A percentile compares a stretch with the other conserved stretches of the same genome.
Evolutionary conservation across 2,329 filamentous ascomycete genomes (phyloP).

Genomic region (Diaporthe aspalathi): DNA sequence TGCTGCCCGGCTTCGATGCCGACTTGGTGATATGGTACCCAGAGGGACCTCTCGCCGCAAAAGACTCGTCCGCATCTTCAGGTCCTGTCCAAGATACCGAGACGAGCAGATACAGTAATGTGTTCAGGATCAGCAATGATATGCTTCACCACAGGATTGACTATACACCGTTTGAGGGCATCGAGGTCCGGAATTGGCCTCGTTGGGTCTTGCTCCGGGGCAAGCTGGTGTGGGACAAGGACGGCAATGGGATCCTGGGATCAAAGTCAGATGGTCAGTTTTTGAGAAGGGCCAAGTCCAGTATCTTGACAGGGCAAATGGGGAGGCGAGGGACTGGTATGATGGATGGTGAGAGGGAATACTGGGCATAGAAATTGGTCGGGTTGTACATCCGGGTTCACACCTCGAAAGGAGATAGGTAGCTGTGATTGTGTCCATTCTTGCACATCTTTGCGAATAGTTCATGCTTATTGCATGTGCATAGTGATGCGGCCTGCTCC

Average conservation of each 20-base stretch:
- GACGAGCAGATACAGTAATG: neutral
- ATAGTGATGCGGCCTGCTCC: no score
- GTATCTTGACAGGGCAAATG: constrained; percentile 38
- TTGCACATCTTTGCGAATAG: neutral
- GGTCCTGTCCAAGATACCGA: neutral
- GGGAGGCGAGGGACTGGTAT: constrained; percentile 32
- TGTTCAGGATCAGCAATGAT: constrained; percentile 58
- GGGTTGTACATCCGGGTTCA: neutral
- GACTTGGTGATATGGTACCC: constrained; percentile 71
- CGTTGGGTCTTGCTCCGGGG: constrained; percentile 70
- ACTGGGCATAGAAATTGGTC: constrained; percentile 29
- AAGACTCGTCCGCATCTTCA: no score
- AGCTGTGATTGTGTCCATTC: no score
- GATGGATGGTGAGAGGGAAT: constrained; percentile 36
- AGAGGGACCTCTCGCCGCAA: constrained; percentile 39
- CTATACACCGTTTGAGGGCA: constrained; percentile 72
- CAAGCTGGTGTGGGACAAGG: constrained; percentile 67
- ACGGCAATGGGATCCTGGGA: constrained; percentile 62
- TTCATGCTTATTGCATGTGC: neutral
- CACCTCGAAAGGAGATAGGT: neutral
- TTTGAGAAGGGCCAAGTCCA: constrained; percentile 43
- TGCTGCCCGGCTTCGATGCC: constrained; percentile 64
- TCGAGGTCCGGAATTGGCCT: constrained; percentile 68
- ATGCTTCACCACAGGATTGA: constrained; percentile 72
- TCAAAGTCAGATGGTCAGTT: constrained; percentile 62